Conservation (phyloP, 177 flowering plant species). For the Telopea speciosissima region DNA sequence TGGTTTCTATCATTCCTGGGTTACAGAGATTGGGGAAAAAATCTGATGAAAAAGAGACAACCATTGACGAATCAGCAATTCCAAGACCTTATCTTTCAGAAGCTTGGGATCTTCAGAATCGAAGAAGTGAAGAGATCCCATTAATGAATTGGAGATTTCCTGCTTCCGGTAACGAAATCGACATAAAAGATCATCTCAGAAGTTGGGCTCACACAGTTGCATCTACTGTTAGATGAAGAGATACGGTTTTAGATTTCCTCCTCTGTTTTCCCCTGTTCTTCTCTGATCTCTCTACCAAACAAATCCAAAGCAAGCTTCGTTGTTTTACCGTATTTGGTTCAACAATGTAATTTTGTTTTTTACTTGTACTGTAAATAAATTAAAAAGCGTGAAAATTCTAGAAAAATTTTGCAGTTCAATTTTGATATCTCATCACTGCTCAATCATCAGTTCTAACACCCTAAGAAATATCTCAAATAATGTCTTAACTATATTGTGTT, state of each 20-base stretch:
- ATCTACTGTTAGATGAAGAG: slow-evolving; percentile 47
- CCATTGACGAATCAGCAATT: slow-evolving; percentile 7
- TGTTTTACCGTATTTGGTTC: too few relatives aligned
- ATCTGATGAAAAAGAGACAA: slow-evolving; percentile 10
- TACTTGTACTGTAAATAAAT: too few relatives aligned
- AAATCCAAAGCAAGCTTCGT: too few relatives aligned
- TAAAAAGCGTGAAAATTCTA: too few relatives aligned
- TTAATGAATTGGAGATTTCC: slow-evolving; percentile 53
- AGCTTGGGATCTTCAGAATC: slow-evolving; percentile 46
- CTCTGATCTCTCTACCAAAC: too few relatives aligned
- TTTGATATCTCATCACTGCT: too few relatives aligned
- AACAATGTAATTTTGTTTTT: too few relatives aligned
- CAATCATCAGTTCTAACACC: too few relatives aligned
- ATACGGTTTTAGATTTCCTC: not conserved
- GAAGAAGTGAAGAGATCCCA: slow-evolving; percentile 17
- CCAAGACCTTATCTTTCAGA: slow-evolving; percentile 78
- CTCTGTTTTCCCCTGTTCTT: not conserved
- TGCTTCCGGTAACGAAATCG: slow-evolving; percentile 30
- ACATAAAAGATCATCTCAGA: slow-evolving; percentile 60
- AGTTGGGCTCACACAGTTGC: slow-evolving; percentile 85
- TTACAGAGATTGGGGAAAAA: slow-evolving; percentile 46
- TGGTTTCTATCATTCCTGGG: slow-evolving; percentile 72
- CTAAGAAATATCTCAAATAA: too few relatives aligned
- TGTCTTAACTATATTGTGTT: too few relatives aligned
- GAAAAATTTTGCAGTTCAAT: too few relatives aligned